Evolutionary conservation across 345 rosid species (phyloP).

Genomic region (Arabidopsis thaliana): TAIR10.1 NC_003071.7:7642501-7643000

Average conservation of each 20-base stretch:
- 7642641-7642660: conserved; percentile 69
- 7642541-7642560: not conserved
- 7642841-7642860: conserved; percentile 66
- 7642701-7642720: not conserved
- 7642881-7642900: not conserved
- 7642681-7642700: not conserved
- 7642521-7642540: not conserved
- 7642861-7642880: not conserved
- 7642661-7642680: conserved; percentile 60
- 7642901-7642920: not conserved
- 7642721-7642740: not conserved
- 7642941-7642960: conserved; percentile 55
- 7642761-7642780: conserved; percentile 57
- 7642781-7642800: conserved; percentile 68
- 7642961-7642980: conserved; percentile 75
- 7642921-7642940: conserved; percentile 13
- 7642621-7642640: conserved; percentile 82
- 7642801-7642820: conserved; percentile 68
- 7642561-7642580: not conserved
- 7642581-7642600: conserved; percentile 45
- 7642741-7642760: not conserved
- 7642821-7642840: conserved; percentile 60
- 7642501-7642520: conserved; percentile 52
- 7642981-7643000: conserved; percentile 93
- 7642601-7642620: conserved; percentile 64